phyloP scores from a whole-genome alignment of 2,329 filamentous ascomycete species.

The Rugonectria rugulosa region DNA sequence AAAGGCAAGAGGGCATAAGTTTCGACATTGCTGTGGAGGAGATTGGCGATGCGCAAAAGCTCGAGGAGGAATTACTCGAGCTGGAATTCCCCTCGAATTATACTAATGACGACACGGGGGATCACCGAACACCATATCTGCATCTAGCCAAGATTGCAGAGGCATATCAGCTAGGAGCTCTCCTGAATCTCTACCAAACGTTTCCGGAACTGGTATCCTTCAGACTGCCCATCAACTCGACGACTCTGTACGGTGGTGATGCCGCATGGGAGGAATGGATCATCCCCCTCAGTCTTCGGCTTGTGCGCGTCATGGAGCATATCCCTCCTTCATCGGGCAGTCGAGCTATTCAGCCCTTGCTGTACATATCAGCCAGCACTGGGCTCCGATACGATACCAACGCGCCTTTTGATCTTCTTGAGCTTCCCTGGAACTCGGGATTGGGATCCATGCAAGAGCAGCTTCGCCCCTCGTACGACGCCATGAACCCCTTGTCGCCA shows the following conservation, averaged over 20 bases:
- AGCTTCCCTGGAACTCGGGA: conserved; percentile 19
- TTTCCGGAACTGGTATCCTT: conserved; percentile 46
- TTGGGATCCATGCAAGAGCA: conserved; percentile 13
- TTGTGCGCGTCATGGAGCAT: conserved; percentile 44
- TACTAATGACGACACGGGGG: conserved; percentile 40
- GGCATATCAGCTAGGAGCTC: conserved; percentile 47
- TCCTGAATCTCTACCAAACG: conserved; percentile 51
- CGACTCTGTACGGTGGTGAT: conserved; percentile 25
- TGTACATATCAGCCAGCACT: conserved; percentile 48
- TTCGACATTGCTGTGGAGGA: conserved; percentile 36
- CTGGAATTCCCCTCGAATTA: conserved; percentile 36
- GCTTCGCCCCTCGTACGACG: conserved; percentile 8
- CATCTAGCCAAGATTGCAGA: conserved; percentile 49
- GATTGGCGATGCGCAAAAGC: conserved; percentile 38
- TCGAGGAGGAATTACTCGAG: conserved; percentile 46
- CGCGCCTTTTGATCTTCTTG: conserved; percentile 26
- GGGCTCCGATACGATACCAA: conserved; percentile 40
- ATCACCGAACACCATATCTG: conserved; percentile 37
- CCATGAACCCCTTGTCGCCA: conserved; percentile 4
- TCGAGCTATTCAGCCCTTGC: conserved; percentile 46
- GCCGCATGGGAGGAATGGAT: conserved; percentile 48
- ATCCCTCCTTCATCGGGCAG: conserved; percentile 47
- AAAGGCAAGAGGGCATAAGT: conserved; percentile 38
- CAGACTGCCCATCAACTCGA: conserved; percentile 38
- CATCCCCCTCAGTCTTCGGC: conserved; percentile 43